A percentile compares a stretch with the other conserved stretches of the same genome.
These are phyloP conservation scores for Fomitopsis schrenkii DNA, from an alignment of 1,284 basidiomycete genomes.

Conservation along the genomic window DNA sequence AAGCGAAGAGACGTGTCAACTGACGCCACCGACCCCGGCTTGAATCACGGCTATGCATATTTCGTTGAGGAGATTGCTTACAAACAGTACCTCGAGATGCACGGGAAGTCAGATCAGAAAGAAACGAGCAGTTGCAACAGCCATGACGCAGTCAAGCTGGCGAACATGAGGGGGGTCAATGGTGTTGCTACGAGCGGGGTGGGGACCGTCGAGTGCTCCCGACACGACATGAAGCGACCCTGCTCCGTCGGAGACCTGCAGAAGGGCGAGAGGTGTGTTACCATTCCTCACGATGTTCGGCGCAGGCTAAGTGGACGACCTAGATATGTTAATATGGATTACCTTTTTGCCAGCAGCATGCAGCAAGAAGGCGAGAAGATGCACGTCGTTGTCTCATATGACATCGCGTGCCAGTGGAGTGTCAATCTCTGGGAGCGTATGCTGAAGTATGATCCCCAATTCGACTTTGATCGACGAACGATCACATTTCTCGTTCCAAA, in stretches of 20 bases:
- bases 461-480: neutral
- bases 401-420: constrained; percentile 19
- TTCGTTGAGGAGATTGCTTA: constrained; percentile 24
- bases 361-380: neutral
- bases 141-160: constrained; percentile 10
- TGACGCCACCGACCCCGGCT: constrained; percentile 18
- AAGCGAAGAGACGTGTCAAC: constrained; percentile 19
- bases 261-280: constrained; percentile 21
- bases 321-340: no score
- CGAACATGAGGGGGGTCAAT: neutral
- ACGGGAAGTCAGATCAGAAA: neutral
- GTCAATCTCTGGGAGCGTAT: constrained; percentile 7
- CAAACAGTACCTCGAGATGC: neutral
- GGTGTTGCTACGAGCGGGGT: constrained; percentile 7
- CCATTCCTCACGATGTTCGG: no score
- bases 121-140: constrained; percentile 8
- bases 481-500: constrained; percentile 6
- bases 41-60: constrained; percentile 22
- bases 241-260: constrained; percentile 23
- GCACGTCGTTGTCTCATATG: constrained; percentile 11
- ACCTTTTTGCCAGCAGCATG: constrained; percentile 9
- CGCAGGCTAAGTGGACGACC: no score
- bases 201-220: constrained; percentile 6
- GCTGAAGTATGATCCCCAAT: neutral
- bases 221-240: constrained; percentile 20